Percentiles rank a stretch among this genome's conserved stretches.
These are phyloP conservation scores for Mollisiaceae sp. DNA, from an alignment of 2,329 filamentous ascomycete species.

Conservation along the genomic window DNA sequence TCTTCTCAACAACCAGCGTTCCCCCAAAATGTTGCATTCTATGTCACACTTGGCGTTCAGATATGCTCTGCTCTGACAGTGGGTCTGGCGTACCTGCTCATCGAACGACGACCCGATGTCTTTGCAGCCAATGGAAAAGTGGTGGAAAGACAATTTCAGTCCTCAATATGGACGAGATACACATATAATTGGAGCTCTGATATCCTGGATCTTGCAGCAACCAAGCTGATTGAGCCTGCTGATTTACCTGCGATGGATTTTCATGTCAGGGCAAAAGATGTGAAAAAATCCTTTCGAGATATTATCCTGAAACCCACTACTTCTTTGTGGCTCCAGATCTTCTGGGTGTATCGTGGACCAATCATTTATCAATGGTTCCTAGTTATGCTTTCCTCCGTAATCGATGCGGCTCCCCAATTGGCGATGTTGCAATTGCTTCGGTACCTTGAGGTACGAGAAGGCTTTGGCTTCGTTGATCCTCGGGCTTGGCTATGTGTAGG, in stretches of 20 bases:
- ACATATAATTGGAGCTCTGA: constrained; percentile 67
- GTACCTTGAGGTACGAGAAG: constrained; percentile 30
- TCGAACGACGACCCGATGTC: constrained; percentile 70
- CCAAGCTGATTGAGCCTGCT: constrained; percentile 62
- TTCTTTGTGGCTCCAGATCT: constrained; percentile 62
- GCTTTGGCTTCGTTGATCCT: constrained; percentile 20
- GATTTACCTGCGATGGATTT: constrained; percentile 61
- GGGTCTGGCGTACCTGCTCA: constrained; percentile 26
- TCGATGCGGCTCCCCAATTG: constrained; percentile 29
- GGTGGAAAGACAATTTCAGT: constrained; percentile 59
- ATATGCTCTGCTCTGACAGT: constrained; percentile 16
- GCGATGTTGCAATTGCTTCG: constrained; percentile 32
- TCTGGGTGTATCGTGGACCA: constrained; percentile 57
- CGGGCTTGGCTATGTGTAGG: constrained; percentile 34
- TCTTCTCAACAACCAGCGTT: background rate
- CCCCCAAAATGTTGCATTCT: constrained; percentile 6
- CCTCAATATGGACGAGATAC: constrained; percentile 61
- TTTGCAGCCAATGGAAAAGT: constrained; percentile 56
- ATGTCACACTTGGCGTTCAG: constrained; percentile 20
- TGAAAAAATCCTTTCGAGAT: constrained; percentile 54
- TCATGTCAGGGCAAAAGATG: constrained; percentile 55
- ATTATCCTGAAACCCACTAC: constrained; percentile 47
- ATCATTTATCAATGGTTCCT: constrained; percentile 29
- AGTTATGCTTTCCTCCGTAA: constrained; percentile 23
- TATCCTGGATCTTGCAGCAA: constrained; percentile 59